Conservation (phyloP, 306 rosid species). For the Pueraria montana region DNA sequence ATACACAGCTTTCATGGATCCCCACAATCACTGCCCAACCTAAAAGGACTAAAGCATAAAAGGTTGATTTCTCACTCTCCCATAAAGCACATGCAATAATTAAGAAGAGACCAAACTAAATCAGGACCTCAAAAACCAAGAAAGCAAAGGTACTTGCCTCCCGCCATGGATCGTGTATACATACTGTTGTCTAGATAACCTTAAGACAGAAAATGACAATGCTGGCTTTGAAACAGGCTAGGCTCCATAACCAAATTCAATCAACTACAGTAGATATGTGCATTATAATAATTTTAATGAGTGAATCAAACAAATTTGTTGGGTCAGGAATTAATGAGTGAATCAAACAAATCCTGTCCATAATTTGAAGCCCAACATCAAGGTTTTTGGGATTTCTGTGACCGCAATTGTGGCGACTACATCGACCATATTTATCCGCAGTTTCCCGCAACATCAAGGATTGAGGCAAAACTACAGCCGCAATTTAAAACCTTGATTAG, state of each 20-base stretch:
- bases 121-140: slow-evolving; percentile 51
- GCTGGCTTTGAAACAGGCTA: slow-evolving; percentile 15
- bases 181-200: neutral
- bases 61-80: slow-evolving; percentile 45
- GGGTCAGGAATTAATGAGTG: neutral
- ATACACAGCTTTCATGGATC: slow-evolving; percentile 60
- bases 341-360: neutral
- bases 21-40: slow-evolving; percentile 62
- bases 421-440: neutral
- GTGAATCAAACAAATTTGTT: neutral
- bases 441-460: too few species aligned
- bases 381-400: neutral
- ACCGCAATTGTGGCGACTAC: neutral
- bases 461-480: neutral
- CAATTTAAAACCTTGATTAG: neutral
- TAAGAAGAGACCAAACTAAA: slow-evolving; percentile 23
- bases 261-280: slow-evolving; percentile 1
- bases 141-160: slow-evolving; percentile 52
- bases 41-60: slow-evolving; percentile 31
- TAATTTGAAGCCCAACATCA: neutral
- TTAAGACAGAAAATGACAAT: slow-evolving; percentile 9
- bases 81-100: slow-evolving; percentile 12
- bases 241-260: slow-evolving; percentile 34
- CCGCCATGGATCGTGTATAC: slow-evolving; percentile 37
- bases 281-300: neutral